Base-by-base conservation (phyloP, 108 stramenopile genomes). In the Cyclotella atomus region DNA sequence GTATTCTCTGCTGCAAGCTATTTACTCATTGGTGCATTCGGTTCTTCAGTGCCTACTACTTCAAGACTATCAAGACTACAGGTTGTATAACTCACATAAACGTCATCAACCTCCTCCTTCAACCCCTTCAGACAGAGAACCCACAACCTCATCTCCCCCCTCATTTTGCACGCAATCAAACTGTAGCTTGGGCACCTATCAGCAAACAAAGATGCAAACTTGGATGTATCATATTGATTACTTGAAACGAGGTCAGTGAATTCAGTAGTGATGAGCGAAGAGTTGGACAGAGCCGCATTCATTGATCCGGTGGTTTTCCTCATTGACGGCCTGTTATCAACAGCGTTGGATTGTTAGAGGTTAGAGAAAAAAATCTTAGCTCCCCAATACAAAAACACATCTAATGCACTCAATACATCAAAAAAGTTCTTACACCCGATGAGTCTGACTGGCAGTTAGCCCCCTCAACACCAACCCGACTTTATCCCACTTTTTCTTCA, bases 91-190 rank as follows among this genome's bases (percentile, higher is more conserved):
- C 52, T 52, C 52, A 52, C 45, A 24, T 70, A 46, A 12, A 87
- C 75, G 53, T 85, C 59, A 6, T 52, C 36, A 8, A 85, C 72
- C 23, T 75, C 80, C 0, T 41, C 53, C 29, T 28, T 41, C 29
- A 85, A 50, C 21, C 44, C 9, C 21, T 59, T 70, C n/a, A 65
- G 35, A 7, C 65, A 81, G 57, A 86, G 59, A 24, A 89, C 38
- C 41, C 74, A 33, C 33, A 85, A 41, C 25, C 79, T 65, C 86
- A 88, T 83, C 75, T 88, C 63, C 64, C 88, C 79, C 10, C 86
- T 25, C 38, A 77, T 68, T 63, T 81, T 59, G 59, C 73, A 34
- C n/a, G 76, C 57, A 21, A 86, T 32, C 14, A 75, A 46, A n/a
- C 62, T 44, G 56, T 73, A 86, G n/a, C 62, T 76, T 28, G 76